A percentile compares a stretch with the other conserved stretches of the same genome.
These are phyloP conservation scores for Peniophora sp. DNA, from an alignment of 1,284 basidiomycete genomes.

Conservation along the genomic window DNA sequence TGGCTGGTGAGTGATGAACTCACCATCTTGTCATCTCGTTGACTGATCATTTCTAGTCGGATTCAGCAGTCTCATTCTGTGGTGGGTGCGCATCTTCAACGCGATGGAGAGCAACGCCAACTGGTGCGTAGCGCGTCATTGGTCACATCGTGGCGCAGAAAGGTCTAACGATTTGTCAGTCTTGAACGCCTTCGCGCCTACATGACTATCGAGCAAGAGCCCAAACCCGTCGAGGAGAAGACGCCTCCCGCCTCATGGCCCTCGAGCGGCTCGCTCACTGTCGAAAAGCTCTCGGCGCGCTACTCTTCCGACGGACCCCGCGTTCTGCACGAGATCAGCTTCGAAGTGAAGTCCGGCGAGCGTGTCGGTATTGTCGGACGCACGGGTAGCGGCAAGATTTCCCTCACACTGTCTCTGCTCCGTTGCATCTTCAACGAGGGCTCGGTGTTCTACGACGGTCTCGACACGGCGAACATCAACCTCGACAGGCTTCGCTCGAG, in stretches of 20 bases:
- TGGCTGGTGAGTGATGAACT: conserved; percentile 30
- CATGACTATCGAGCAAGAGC: conserved; percentile 66
- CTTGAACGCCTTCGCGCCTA: conserved; percentile 74
- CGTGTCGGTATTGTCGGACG: conserved; percentile 33
- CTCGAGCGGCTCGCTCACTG: conserved; percentile 55
- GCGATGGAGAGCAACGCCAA: conserved; percentile 33
- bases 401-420: conserved; percentile 29
- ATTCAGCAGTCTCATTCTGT: conserved; percentile 49
- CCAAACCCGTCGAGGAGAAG: conserved; percentile 35
- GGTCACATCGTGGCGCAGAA: too few species aligned
- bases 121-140: background rate
- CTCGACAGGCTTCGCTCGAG: background rate
- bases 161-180: conserved; percentile 21
- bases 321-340: conserved; percentile 39
- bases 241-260: conserved; percentile 77
- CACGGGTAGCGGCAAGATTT: conserved; percentile 21
- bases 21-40: too few species aligned
- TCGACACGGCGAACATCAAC: background rate
- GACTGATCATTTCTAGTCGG: conserved; percentile 24
- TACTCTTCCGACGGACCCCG: conserved; percentile 35
- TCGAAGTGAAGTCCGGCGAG: conserved; percentile 41
- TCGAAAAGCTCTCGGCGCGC: conserved; percentile 53
- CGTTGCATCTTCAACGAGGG: conserved; percentile 39
- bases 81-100: conserved; percentile 45
- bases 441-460: conserved; percentile 6